phyloP scores from a whole-genome alignment of 2,329 filamentous ascomycete genomes.

The Xylariaceae sp. region DNA sequence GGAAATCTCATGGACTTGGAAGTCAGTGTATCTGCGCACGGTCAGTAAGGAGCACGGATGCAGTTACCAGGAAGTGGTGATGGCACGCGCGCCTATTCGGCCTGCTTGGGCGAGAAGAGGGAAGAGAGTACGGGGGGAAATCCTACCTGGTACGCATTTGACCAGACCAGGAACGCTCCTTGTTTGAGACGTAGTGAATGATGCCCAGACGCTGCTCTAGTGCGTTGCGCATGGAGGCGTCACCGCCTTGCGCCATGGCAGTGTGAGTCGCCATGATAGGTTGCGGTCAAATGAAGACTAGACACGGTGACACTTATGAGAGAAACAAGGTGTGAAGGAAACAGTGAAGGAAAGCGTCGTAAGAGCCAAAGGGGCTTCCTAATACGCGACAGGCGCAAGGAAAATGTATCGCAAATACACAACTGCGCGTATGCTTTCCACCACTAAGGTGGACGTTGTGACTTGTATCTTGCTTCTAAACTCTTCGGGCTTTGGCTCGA shows the following conservation, averaged over 20 bases:
- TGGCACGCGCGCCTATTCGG: too few species aligned
- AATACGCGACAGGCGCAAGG: too few species aligned
- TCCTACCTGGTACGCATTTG: conserved; percentile 44
- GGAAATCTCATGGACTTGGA: conserved; percentile 85
- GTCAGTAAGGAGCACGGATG: conserved; percentile 8
- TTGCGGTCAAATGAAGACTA: background rate
- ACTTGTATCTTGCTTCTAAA: too few species aligned
- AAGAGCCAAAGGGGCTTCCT: too few species aligned
- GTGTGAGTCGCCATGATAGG: conserved; percentile 34
- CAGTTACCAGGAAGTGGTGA: too few species aligned
- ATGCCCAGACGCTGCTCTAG: conserved; percentile 40
- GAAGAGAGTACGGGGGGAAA: background rate
- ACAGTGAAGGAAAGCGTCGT: background rate
- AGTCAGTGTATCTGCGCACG: conserved; percentile 73
- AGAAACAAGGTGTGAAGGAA: background rate
- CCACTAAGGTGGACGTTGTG: too few species aligned
- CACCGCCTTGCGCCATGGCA: conserved; percentile 34
- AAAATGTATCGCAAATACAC: too few species aligned
- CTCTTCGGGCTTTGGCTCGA: too few species aligned
- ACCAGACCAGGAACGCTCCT: conserved; percentile 42
- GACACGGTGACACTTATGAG: background rate
- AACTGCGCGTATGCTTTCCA: too few species aligned
- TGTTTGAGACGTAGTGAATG: conserved; percentile 37
- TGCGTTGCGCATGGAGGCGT: conserved; percentile 29
- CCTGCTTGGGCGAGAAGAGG: background rate